Percentiles rank a stretch among this genome's conserved stretches.
These are phyloP conservation scores for Polyporus tsugae DNA, from an alignment of 1,284 basidiomycete genomes.

Conservation along the genomic window DNA sequence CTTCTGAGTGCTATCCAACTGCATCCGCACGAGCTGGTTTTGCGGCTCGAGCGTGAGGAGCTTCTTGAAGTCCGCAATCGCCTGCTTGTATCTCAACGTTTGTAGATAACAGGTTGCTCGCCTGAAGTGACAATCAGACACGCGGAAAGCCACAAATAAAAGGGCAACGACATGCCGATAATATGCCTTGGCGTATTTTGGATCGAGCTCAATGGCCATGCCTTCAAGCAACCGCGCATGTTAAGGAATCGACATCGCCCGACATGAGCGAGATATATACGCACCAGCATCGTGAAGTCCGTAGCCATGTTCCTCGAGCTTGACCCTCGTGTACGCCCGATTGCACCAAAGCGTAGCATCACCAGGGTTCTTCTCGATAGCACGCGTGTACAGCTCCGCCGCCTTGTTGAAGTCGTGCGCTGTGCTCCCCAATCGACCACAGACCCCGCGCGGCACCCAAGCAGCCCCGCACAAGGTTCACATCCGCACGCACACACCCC, in stretches of 20 bases:
- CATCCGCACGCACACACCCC: background rate
- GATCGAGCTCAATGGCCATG: constrained; percentile 89
- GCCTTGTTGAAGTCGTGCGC: constrained; percentile 67
- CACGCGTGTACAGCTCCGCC: constrained; percentile 79
- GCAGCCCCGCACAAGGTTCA: background rate
- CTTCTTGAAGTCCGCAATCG: constrained; percentile 88
- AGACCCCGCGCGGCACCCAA: background rate
- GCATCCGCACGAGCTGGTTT: constrained; percentile 83
- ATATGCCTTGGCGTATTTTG: constrained; percentile 92
- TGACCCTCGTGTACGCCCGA: constrained; percentile 80
- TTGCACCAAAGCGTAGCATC: constrained; percentile 86
- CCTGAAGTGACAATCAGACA: constrained; percentile 46
- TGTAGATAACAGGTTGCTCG: constrained; percentile 94
- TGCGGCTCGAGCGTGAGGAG: constrained; percentile 89
- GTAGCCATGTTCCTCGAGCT: constrained; percentile 85
- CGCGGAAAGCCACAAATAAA: constrained; percentile 1
- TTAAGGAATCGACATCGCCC: background rate
- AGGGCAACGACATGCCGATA: constrained; percentile 62
- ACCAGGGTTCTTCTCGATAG: constrained; percentile 81
- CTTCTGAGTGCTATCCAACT: constrained; percentile 91
- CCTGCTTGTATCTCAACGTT: constrained; percentile 85
- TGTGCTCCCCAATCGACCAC: constrained; percentile 33
- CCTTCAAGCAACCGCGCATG: constrained; percentile 50
- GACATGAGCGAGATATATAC: constrained; percentile 11
- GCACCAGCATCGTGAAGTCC: constrained; percentile 80